Conservation (phyloP, 1,139 yeast species). For the Pneumocystis sp. region DNA sequence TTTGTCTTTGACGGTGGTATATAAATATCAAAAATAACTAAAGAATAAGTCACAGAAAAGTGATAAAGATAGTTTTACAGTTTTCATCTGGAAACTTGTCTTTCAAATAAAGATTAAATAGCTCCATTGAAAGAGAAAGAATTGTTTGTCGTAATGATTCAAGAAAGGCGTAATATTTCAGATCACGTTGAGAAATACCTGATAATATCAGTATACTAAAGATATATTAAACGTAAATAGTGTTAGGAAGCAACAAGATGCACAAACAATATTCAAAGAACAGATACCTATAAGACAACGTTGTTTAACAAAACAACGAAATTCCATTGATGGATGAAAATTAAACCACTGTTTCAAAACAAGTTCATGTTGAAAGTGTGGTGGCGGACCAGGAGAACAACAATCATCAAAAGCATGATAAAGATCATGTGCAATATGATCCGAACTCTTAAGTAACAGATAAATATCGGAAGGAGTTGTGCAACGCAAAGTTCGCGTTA, state of each 20-base stretch:
- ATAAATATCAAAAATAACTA: conserved; percentile 59
- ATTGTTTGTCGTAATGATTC: conserved; percentile 34
- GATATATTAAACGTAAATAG: no score
- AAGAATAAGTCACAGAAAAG: background rate
- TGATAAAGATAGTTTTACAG: conserved; percentile 18
- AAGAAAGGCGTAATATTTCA: conserved; percentile 64
- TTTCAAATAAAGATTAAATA: conserved; percentile 37
- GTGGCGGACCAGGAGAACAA: conserved; percentile 14
- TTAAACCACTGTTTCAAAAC: conserved; percentile 69
- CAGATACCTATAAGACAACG: conserved; percentile 42
- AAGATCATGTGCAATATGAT: conserved; percentile 73
- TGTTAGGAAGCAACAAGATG: background rate
- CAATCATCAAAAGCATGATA: conserved; percentile 47
- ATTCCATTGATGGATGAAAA: conserved; percentile 79
- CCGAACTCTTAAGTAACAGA: conserved; percentile 67
- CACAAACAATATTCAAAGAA: no score
- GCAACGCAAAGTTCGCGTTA: conserved; percentile 64
- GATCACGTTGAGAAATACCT: conserved; percentile 58
- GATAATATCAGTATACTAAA: background rate
- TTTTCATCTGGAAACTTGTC: conserved; percentile 39
- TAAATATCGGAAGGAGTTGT: conserved; percentile 57
- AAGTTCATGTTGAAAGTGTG: conserved; percentile 36
- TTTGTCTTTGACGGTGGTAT: conserved; percentile 57
- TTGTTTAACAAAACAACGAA: conserved; percentile 63
- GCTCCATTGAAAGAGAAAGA: conserved; percentile 35